Conservation (phyloP, 78 protist genomes). For the Fonticula alba region DNA sequence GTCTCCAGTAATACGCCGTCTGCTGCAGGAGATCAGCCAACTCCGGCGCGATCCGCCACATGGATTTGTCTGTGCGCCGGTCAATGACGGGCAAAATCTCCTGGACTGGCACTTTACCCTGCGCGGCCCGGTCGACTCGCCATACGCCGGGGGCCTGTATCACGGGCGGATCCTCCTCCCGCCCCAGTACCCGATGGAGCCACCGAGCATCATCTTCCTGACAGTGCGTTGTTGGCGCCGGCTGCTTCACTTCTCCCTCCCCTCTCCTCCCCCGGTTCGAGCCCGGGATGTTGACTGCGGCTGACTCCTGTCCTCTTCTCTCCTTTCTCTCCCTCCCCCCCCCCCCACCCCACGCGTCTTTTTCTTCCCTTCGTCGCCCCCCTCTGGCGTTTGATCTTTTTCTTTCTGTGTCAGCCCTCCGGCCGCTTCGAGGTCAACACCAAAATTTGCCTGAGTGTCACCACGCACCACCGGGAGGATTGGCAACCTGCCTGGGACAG, state of each 20-base stretch:
- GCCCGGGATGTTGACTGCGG: no score
- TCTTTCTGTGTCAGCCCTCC: slow-evolving; percentile 63
- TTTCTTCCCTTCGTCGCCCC: neutral
- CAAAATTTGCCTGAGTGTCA: slow-evolving; percentile 66
- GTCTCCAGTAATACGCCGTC: no score
- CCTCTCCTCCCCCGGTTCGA: no score
- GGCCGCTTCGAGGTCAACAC: slow-evolving; percentile 67
- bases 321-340: neutral
- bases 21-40: no score
- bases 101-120: slow-evolving; percentile 91
- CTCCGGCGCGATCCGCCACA: no score
- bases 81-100: slow-evolving; percentile 26
- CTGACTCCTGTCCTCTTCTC: no score
- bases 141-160: slow-evolving; percentile 68
- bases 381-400: neutral
- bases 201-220: slow-evolving; percentile 59
- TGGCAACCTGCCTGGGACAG: slow-evolving; percentile 88
- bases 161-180: slow-evolving; percentile 86
- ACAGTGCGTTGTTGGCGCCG: slow-evolving; percentile 44
- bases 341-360: neutral
- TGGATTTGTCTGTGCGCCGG: no score
- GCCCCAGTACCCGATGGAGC: slow-evolving; percentile 68
- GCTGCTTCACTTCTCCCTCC: neutral
- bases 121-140: slow-evolving; percentile 67
- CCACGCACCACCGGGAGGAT: slow-evolving; percentile 78